Base-by-base conservation (phyloP, 140 eudicot genomes). In the Senecio squalidus region DNA sequence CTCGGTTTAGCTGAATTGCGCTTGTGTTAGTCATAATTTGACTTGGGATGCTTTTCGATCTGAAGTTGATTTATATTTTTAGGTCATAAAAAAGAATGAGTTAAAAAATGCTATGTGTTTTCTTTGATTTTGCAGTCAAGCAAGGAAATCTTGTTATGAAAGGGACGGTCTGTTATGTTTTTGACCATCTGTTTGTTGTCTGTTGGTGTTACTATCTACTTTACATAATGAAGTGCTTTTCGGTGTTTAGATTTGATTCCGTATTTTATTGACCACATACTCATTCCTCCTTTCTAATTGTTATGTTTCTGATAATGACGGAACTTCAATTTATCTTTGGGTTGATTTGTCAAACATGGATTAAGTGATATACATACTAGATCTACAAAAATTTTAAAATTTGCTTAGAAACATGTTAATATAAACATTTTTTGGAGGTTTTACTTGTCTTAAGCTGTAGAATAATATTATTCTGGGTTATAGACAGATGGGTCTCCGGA, bases 1-100 rank as follows among this genome's bases (percentile, higher is more conserved):
- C n/a, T n/a, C n/a, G 5, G 24, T 40, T 60, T 36, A 50, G 55
- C 69, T 39, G 46, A 69, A 69, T 38, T 36, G 61, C 26, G 74
- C 61, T 26, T 48, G 20, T 58, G 34, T 3, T 69, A 28, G 55
- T 23, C n/a, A 58, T 13, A 26, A 48, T 45, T 58, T 30, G 51
- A 69, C 13, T 17, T 49, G 30, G 41, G 24, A 16, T 47, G 58
- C 60, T 33, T 58, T n/a, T 38, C n/a, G 33, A 23, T 33, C 40
- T 47, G 45, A n/a, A 31, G 23, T 34, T 68, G 14, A 6, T 34
- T 17, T 46, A 31, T 49, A 24, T 23, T 57, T 28, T 34, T 18
- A 67, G n/a, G 38, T 27, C 47, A n/a, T 20, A 22, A 67, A 55
- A 18, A 54, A 26, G 5, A 28, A 41, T 43, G 40, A 45, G 40